Base-by-base conservation (phyloP, 441 rosid genomes). In the Populus hybrid region DNA sequence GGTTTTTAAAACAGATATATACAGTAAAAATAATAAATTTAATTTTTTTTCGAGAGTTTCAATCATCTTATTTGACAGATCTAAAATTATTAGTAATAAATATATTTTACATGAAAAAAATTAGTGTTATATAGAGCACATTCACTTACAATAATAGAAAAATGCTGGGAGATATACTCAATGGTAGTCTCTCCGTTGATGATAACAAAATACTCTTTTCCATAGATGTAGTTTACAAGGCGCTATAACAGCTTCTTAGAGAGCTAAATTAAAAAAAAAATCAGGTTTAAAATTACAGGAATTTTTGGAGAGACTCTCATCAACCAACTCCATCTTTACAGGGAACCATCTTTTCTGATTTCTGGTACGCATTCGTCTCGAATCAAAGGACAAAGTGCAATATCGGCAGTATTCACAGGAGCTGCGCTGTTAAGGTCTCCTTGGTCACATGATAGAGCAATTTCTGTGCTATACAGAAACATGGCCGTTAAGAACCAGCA, bases 401-500 rank as follows among this genome's bases (percentile, higher is more conserved):
- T 29, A 42, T n/a, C 64, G 35, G 29, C 24, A 35, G 29, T 14
- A 3, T 20, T 6, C 20, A 7, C 18, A 69, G 18, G 14, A 64
- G 26, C 71, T 69, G 73, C 65, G 56, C 28, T n/a, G 64, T 61
- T 78, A 26, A 75, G 76, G 23, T 29, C 66, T 29, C 59, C 76
- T 20, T 33, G 20, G 35, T 26, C 21, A 35, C 40, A 73, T 72
- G 64, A n/a, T 59, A 59, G 24, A 59, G 10, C 4, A 59, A n/a
- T 59, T n/a, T 59, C 1, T 59, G 42, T 53, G 63, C 29, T 33
- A 9, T 2, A 66, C 74, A 24, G 38, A 77, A 42, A 40, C 20
- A 68, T 68, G 50, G 63, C 26, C 73, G 69, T 80, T 69, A 74
- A 66, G 69, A 72, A 71, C 69, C 38, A 33, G 64, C 35, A 78